Percentiles rank a stretch among this genome's conserved stretches.
Conservation (phyloP, 768 basidiomycete species). For the Trametes cubensis region DNA sequence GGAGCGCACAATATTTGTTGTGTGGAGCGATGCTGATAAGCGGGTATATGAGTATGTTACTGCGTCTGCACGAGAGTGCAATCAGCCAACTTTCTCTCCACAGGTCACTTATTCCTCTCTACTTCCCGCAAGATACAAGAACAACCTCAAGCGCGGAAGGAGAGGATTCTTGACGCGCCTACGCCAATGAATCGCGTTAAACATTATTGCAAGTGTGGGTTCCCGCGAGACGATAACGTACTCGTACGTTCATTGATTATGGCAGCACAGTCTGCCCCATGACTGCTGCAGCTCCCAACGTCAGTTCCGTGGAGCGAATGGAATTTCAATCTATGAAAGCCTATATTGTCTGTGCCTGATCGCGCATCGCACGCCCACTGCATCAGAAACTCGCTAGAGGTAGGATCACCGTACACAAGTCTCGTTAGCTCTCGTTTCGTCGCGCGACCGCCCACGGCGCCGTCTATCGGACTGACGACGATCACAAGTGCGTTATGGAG, state of each 20-base stretch:
- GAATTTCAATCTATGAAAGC: no score
- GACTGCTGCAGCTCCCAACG: no score
- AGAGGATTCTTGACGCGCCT: neutral
- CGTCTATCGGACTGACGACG: neutral
- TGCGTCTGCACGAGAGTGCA: neutral
- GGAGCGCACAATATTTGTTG: slow-evolving; percentile 76
- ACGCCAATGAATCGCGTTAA: no score
- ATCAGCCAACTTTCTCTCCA: slow-evolving; percentile 28
- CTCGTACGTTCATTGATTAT: no score
- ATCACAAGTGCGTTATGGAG: neutral
- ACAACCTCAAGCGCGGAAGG: neutral
- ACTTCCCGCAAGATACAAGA: slow-evolving; percentile 51
- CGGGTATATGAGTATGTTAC: slow-evolving; percentile 63
- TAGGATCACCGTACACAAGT: neutral
- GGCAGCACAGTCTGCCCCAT: no score
- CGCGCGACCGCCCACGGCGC: neutral
- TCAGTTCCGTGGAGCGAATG: no score
- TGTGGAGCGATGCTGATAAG: slow-evolving; percentile 68
- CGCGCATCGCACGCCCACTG: no score
- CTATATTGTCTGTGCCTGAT: no score
- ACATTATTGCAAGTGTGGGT: neutral
- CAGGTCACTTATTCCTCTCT: slow-evolving; percentile 59
- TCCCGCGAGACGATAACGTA: no score
- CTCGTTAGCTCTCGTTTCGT: neutral
- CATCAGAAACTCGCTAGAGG: no score